Evolutionary conservation across 2,329 filamentous ascomycete genomes (phyloP).

Genomic region (Didymella glomerata): DNA sequence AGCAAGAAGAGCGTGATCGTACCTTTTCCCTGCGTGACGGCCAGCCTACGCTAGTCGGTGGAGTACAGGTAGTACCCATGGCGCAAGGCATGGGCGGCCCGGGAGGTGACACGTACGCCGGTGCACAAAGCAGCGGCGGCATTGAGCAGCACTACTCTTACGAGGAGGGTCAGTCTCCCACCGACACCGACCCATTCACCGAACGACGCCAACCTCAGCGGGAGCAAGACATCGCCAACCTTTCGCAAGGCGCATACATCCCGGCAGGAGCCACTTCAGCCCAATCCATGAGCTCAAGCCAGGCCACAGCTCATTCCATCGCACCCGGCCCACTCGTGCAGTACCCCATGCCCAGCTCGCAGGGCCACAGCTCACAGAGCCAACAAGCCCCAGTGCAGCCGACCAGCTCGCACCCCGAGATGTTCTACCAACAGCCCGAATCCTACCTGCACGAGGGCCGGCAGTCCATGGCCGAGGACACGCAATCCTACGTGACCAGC

Average conservation of each 20-base stretch:
- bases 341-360: slow-evolving; percentile 31
- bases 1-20: slow-evolving; percentile 90
- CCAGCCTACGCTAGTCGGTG: slow-evolving; percentile 86
- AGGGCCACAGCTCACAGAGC: too few species aligned
- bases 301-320: slow-evolving; percentile 31
- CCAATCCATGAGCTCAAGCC: slow-evolving; percentile 29
- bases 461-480: slow-evolving; percentile 43
- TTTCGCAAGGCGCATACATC: slow-evolving; percentile 47
- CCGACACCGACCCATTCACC: slow-evolving; percentile 69
- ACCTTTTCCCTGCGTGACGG: slow-evolving; percentile 86
- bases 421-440: slow-evolving; percentile 51
- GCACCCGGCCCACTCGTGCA: slow-evolving; percentile 37
- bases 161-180: slow-evolving; percentile 61
- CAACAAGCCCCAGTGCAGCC: slow-evolving; percentile 34
- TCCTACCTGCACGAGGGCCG: slow-evolving; percentile 47
- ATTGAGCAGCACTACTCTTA: slow-evolving; percentile 60
- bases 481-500: slow-evolving; percentile 48
- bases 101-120: slow-evolving; percentile 44
- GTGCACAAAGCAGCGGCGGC: slow-evolving; percentile 44
- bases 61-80: slow-evolving; percentile 96
- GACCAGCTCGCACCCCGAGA: slow-evolving; percentile 46
- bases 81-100: slow-evolving; percentile 66
- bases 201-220: slow-evolving; percentile 53
- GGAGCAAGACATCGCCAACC: slow-evolving; percentile 43
- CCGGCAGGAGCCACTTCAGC: slow-evolving; percentile 42